A percentile compares a stretch with the other conserved stretches of the same genome.
Conservation (phyloP, 257 asterid species). For the Lycium barbarum region DNA sequence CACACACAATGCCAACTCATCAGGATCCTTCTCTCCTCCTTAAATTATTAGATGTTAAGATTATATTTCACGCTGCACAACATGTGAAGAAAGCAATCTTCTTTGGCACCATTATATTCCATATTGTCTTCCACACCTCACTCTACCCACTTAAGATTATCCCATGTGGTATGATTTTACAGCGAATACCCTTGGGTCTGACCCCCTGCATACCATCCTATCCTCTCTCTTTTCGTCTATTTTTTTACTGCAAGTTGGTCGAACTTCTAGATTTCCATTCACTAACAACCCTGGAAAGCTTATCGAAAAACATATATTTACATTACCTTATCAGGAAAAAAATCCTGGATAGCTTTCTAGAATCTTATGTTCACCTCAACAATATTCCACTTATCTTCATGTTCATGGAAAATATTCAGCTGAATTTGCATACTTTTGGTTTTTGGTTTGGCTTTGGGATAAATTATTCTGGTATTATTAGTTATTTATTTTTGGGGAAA, state of each 20-base stretch:
- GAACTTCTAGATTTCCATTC: background rate
- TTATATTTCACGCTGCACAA: background rate
- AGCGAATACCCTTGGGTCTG: background rate
- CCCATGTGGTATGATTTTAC: background rate
- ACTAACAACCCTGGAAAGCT: background rate
- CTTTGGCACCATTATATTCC: slow-evolving; percentile 18
- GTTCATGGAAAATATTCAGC: no score
- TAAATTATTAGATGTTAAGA: background rate
- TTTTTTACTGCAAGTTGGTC: background rate
- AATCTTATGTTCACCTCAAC: background rate
- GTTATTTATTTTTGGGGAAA: background rate
- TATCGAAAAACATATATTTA: background rate
- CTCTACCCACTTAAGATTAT: background rate
- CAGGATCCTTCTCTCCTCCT: background rate
- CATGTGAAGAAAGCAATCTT: background rate
- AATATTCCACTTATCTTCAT: background rate
- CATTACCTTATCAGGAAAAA: background rate
- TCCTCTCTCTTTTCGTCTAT: background rate
- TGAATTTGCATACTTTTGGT: background rate
- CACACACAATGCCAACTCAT: background rate
- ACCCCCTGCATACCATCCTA: background rate
- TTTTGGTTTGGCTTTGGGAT: slow-evolving; percentile 3
- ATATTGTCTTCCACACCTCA: slow-evolving; percentile 6
- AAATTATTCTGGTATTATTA: background rate
- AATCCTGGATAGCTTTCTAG: background rate